A percentile compares a stretch with the other conserved stretches of the same genome.
Evolutionary conservation across 2,329 filamentous ascomycete genomes (phyloP).

Genomic region (Fonsecaea multimorphosa): DNA sequence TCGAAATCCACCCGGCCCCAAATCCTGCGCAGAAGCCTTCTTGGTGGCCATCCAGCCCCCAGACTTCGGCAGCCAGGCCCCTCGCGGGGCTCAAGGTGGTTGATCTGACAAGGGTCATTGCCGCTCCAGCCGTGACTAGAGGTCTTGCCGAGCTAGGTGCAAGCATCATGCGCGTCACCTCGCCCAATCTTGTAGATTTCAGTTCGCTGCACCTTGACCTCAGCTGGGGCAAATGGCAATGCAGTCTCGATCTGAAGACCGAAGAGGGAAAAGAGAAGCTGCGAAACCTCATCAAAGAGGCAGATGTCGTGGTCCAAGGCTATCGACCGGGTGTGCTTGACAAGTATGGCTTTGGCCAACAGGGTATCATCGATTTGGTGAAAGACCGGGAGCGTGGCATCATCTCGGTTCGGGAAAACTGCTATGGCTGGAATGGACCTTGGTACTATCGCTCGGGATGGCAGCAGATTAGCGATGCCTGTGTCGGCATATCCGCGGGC

Average conservation of each 20-base stretch:
- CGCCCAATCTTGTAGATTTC: conserved; percentile 49
- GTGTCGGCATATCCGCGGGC: conserved; percentile 48
- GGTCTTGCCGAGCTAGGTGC: conserved; percentile 55
- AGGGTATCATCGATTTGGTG: conserved; percentile 51
- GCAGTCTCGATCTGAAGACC: conserved; percentile 60
- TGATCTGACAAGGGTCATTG: conserved; percentile 56
- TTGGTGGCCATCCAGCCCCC: conserved; percentile 32
- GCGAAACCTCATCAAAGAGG: conserved; percentile 53
- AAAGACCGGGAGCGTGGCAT: conserved; percentile 52
- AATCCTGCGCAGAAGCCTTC: conserved; percentile 26
- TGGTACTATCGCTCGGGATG: conserved; percentile 56
- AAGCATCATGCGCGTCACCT: conserved; percentile 56
- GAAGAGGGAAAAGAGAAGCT: conserved; percentile 50
- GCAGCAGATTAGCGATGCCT: conserved; percentile 59
- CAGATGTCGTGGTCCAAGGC: conserved; percentile 62
- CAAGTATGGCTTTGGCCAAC: conserved; percentile 64
- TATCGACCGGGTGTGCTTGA: conserved; percentile 59
- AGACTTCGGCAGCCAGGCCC: conserved; percentile 45
- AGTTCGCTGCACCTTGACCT: conserved; percentile 73
- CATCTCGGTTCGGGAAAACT: conserved; percentile 59
- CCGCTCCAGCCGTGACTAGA: conserved; percentile 52
- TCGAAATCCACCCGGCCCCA: conserved; percentile 44
- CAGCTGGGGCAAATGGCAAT: conserved; percentile 73
- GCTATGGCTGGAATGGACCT: conserved; percentile 57
- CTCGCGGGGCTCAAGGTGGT: conserved; percentile 59